phyloP scores from a whole-genome alignment of 345 rosid species.

The Acer campestre region DNA sequence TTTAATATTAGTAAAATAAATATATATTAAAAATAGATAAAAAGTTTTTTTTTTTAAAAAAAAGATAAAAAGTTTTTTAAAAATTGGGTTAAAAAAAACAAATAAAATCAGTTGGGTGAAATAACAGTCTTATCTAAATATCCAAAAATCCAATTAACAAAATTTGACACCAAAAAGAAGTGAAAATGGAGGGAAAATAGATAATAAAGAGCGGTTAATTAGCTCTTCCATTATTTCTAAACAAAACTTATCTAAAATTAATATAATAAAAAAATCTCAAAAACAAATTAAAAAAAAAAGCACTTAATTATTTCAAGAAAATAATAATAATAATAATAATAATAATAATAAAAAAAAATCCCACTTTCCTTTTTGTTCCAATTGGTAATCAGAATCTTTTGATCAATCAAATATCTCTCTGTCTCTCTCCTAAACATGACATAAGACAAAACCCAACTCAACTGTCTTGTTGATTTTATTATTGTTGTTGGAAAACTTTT shows the following conservation, averaged over 20 bases:
- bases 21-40: no score
- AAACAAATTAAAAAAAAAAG: background rate
- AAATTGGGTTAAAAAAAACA: no score
- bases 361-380: background rate
- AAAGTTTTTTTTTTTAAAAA: no score
- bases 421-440: conserved; percentile 6
- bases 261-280: background rate
- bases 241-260: conserved; percentile 9
- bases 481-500: background rate
- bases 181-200: background rate
- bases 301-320: no score
- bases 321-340: background rate
- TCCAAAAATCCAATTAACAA: background rate
- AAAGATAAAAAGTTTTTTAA: no score
- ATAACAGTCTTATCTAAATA: no score
- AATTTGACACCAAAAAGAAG: background rate
- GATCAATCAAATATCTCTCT: background rate
- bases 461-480: conserved; percentile 2
- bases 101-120: background rate
- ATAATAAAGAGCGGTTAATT: conserved; percentile 3
- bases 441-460: conserved; percentile 15
- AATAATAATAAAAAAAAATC: background rate
- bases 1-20: no score
- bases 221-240: conserved; percentile 11
- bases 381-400: background rate